These are phyloP conservation scores for Symbiodinium pilosum DNA, from an alignment of 73 alveolate species.

Conservation along the genomic window DNA sequence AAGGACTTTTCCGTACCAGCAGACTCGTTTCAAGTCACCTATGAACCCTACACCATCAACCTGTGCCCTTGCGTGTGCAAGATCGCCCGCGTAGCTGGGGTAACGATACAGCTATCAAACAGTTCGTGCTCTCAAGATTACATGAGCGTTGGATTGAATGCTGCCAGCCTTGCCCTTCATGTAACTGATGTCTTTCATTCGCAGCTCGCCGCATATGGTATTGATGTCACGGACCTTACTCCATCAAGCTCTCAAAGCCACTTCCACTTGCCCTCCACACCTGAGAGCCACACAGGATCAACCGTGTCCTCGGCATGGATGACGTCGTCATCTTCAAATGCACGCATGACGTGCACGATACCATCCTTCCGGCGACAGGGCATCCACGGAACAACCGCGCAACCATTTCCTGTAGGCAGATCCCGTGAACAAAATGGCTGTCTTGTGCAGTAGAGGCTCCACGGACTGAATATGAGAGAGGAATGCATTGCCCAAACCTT, in stretches of 20 bases:
- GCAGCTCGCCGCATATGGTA: constrained; percentile 83
- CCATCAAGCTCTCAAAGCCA: too few species aligned
- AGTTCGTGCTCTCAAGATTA: too few species aligned
- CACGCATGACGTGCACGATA: constrained; percentile 88
- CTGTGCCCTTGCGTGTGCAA: too few species aligned
- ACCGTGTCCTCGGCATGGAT: constrained; percentile 91
- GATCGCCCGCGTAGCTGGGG: too few species aligned
- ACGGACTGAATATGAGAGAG: constrained; percentile 91
- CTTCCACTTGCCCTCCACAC: not conserved
- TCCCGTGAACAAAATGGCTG: too few species aligned
- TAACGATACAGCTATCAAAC: too few species aligned
- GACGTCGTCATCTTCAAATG: constrained; percentile 89
- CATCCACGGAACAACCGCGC: too few species aligned
- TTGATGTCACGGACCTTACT: constrained; percentile 82
- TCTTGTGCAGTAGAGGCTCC: constrained; percentile 27
- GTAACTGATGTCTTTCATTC: constrained; percentile 82
- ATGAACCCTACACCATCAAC: too few species aligned
- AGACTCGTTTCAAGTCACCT: too few species aligned
- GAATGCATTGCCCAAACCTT: constrained; percentile 91
- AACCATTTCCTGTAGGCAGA: too few species aligned
- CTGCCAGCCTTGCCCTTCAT: constrained; percentile 87
- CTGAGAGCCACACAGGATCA: constrained; percentile 18
- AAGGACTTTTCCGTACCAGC: too few species aligned
- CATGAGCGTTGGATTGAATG: too few species aligned
- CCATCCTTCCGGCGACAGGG: constrained; percentile 68